phyloP scores from a whole-genome alignment of 1,139 yeast genomes.

The Saccharomycopsis crataegensis region DNA sequence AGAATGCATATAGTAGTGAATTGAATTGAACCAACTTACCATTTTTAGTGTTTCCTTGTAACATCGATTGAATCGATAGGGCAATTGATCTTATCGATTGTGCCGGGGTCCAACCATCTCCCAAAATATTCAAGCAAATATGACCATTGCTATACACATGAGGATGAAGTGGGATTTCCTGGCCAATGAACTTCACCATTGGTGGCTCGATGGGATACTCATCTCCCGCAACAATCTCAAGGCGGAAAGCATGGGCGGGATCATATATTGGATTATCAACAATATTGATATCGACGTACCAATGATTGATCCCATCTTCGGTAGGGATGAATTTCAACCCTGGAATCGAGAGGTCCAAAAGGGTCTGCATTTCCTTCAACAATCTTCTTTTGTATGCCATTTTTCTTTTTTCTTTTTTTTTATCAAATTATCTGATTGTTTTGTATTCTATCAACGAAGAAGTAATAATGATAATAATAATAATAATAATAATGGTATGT shows the following conservation, averaged over 20 bases:
- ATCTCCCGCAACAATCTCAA: constrained; percentile 36
- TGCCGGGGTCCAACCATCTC: constrained; percentile 69
- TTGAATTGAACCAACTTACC: not conserved
- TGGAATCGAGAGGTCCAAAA: constrained; percentile 25
- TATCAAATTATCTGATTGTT: not conserved
- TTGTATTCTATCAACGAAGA: not conserved
- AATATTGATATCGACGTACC: constrained; percentile 31
- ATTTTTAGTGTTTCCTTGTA: constrained; percentile 23
- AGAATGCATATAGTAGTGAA: not conserved
- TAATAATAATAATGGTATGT: no score
- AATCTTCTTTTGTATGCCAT: constrained; percentile 35
- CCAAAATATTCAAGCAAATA: constrained; percentile 57
- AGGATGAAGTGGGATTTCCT: constrained; percentile 55
- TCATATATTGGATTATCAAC: constrained; percentile 31
- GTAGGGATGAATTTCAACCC: constrained; percentile 23
- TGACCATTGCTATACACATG: constrained; percentile 72
- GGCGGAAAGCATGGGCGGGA: constrained; percentile 28
- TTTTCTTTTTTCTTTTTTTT: no score
- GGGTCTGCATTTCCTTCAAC: constrained; percentile 35
- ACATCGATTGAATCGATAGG: constrained; percentile 59
- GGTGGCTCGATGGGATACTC: constrained; percentile 64
- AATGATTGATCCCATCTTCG: constrained; percentile 25
- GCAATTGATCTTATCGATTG: constrained; percentile 49
- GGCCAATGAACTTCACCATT: constrained; percentile 42
- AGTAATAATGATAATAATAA: no score